These are phyloP conservation scores for Inga leiocalycina DNA, from an alignment of 306 rosid genomes.

Conservation along the genomic window DNA sequence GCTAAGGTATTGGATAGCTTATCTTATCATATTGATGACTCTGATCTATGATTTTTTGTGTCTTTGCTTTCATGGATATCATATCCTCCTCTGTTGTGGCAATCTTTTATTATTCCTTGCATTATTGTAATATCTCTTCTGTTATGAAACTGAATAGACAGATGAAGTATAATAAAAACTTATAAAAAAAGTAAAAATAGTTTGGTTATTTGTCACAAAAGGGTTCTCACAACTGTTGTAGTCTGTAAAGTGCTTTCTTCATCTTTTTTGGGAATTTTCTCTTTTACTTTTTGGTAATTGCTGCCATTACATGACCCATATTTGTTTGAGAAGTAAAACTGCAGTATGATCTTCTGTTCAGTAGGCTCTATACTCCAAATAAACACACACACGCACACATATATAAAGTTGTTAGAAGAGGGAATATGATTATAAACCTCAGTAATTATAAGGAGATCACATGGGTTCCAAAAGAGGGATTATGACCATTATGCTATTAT, in stretches of 20 bases:
- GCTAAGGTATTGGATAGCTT: not conserved
- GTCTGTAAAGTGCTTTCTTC: not conserved
- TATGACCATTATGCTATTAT: not conserved
- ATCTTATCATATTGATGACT: not conserved
- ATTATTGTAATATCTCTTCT: not conserved
- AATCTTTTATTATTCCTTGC: not conserved
- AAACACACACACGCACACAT: too few relatives aligned
- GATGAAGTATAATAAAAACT: not conserved
- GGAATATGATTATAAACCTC: not conserved
- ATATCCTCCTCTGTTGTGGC: not conserved
- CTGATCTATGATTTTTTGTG: not conserved
- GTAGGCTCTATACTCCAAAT: not conserved
- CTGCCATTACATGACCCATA: not conserved
- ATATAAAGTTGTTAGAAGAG: not conserved
- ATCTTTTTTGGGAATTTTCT: not conserved
- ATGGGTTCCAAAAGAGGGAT: not conserved
- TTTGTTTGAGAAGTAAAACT: not conserved
- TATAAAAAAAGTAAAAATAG: not conserved
- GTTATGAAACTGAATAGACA: not conserved
- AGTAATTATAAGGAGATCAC: not conserved
- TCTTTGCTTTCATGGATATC: not conserved
- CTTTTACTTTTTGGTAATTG: not conserved
- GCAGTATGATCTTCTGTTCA: not conserved
- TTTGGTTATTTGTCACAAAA: conserved; percentile 3
- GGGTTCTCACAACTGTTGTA: conserved; percentile 13